These are phyloP conservation scores for Lasiosphaeria ovina DNA, from an alignment of 495 filamentous ascomycete genomes.

Conservation along the genomic window DNA sequence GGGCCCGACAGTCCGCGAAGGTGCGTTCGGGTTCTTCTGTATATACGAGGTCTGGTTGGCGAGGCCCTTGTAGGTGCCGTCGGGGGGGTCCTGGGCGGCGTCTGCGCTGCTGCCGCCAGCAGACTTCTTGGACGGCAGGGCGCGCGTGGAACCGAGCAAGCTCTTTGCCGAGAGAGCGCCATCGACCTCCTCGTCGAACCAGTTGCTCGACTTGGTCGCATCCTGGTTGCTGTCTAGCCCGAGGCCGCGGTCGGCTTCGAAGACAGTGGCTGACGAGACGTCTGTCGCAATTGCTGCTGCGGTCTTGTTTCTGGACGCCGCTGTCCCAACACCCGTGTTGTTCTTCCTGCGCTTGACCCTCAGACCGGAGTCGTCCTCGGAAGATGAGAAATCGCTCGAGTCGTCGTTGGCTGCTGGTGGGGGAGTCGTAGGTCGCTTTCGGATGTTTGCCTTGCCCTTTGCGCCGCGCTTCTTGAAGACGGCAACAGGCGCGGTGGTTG, in stretches of 20 bases:
- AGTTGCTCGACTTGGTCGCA: conserved; percentile 89
- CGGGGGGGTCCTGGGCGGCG: conserved; percentile 22
- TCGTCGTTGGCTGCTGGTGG: conserved; percentile 56
- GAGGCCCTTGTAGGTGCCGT: conserved; percentile 76
- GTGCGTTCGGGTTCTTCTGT: conserved; percentile 78
- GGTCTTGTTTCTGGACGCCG: conserved; percentile 47
- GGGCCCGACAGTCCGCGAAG: conserved; percentile 70
- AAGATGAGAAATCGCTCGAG: conserved; percentile 63
- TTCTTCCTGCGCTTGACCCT: conserved; percentile 76
- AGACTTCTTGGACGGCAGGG: conserved; percentile 18
- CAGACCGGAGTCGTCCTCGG: conserved; percentile 70
- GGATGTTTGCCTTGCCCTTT: conserved; percentile 72
- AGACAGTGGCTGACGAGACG: conserved; percentile 47
- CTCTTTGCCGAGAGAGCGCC: conserved; percentile 54
- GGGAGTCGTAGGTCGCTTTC: conserved; percentile 81
- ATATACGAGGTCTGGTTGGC: conserved; percentile 72
- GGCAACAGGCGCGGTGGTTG: conserved; percentile 48
- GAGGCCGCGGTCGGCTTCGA: conserved; percentile 60
- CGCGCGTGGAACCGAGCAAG: conserved; percentile 63
- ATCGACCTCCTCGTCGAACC: conserved; percentile 69
- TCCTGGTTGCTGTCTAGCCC: conserved; percentile 70
- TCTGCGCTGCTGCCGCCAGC: not conserved
- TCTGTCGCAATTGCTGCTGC: conserved; percentile 38
- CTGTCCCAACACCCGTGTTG: conserved; percentile 60
- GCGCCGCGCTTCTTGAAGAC: conserved; percentile 85